Conservation (phyloP, 164 flowering plant species). For the Vitis vinifera region DNA sequence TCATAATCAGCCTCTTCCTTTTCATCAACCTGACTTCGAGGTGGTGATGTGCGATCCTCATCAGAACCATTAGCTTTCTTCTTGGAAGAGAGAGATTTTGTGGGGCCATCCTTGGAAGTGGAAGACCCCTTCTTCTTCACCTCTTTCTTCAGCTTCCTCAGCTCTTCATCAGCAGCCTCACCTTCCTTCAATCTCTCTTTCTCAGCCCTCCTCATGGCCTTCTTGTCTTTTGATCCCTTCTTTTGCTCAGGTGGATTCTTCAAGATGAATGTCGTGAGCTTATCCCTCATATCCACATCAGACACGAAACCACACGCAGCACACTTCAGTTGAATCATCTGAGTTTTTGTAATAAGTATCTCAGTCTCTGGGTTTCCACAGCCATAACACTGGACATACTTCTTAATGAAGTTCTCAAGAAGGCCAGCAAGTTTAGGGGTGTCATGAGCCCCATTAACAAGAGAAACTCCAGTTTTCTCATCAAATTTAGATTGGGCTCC, state of each 20-base stretch:
- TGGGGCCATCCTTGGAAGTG: conserved; percentile 30
- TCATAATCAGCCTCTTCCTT: conserved; percentile 33
- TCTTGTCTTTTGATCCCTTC: conserved; percentile 70
- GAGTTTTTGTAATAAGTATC: conserved; percentile 55
- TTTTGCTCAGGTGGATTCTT: conserved; percentile 75
- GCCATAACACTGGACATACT: conserved; percentile 78
- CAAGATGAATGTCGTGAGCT: conserved; percentile 63
- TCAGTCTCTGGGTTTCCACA: conserved; percentile 85
- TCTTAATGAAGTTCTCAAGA: conserved; percentile 77
- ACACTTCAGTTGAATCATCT: conserved; percentile 73
- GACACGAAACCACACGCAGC: conserved; percentile 80
- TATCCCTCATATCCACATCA: conserved; percentile 82
- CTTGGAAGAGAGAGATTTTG: conserved; percentile 25
- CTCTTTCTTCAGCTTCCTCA: conserved; percentile 57
- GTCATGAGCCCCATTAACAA: conserved; percentile 76
- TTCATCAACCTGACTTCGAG: conserved; percentile 50
- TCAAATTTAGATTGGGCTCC: conserved; percentile 88
- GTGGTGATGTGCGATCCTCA: conserved; percentile 27
- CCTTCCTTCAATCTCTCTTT: conserved; percentile 80
- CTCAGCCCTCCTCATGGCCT: conserved; percentile 79
- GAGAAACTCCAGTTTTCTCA: conserved; percentile 66
- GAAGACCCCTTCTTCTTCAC: conserved; percentile 43
- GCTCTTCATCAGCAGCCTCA: conserved; percentile 72
- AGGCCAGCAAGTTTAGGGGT: conserved; percentile 73
- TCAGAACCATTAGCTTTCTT: conserved; percentile 44